Evolutionary conservation across 352 stramenopile genomes (phyloP), one percentile per base, ranked within the genome.

Genomic region (Halophytophthora batemanensis): DNA sequence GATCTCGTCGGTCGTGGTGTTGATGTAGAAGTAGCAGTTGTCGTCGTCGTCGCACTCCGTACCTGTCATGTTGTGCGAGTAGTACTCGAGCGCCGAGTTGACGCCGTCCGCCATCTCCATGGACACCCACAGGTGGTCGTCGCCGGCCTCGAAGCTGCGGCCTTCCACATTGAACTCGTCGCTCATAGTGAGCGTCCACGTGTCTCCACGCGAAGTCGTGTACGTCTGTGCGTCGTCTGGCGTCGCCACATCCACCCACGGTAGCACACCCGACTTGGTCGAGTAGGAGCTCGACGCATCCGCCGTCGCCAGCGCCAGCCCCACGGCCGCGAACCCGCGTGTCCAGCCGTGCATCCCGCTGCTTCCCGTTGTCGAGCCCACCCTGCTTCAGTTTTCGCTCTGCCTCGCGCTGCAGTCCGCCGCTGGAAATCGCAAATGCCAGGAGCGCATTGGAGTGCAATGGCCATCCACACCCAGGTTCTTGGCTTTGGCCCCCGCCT

Each of bases 71-170:
- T 80, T 79, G 50, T 71, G 69, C 28, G 66, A 66, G 52, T 82
- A 82, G 35, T 69, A 53, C 44, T 82, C 68, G n/a, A 85, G 54
- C 35, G 74, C 74, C 21, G 50, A 60, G 45, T 85, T 82, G 22
- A 78, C 67, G 22, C 71, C 71, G 33, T 85, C 74, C 29, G 74
- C 71, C 18, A 69, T 68, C n/a, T 80, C 53, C 43, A 84, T 50
- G 17, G 74, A 84, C 13, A 87, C 97, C 93, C 93, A 98, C 41
- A 87, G 67, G 31, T 93, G 86, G 74, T 98, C 93, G 13, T 76
- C 50, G 15, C 93, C 93, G 47, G 97, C 85, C 37, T 74, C 39
- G 64, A 98, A 98, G 1, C 40, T 74, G 8, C 91, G 74, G 18
- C 66, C 66, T 0, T 80, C 48, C 64, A 81, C 61, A 82, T 79